phyloP scores from a whole-genome alignment of 2,329 filamentous ascomycete species.

The Paracoccidioides lutzii region DNA sequence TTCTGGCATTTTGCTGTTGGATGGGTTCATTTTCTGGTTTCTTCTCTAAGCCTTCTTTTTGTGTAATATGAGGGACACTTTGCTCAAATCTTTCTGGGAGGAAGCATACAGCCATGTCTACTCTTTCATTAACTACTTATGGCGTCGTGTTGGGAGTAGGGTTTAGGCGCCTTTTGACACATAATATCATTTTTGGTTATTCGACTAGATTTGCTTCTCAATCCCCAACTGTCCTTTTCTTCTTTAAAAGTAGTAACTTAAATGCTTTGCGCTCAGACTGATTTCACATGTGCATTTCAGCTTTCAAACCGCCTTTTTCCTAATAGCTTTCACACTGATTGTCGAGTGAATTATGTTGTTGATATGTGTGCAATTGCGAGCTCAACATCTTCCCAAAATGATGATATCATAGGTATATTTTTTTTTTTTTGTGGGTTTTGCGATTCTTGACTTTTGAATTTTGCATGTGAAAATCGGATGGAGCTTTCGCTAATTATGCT shows the following conservation, averaged over 20 bases:
- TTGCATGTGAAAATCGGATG: neutral
- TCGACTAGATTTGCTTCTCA: no score
- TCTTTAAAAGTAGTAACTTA: no score
- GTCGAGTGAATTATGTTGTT: neutral
- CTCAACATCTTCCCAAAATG: neutral
- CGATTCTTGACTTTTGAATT: neutral
- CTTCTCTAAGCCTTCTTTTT: neutral
- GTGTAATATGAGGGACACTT: neutral
- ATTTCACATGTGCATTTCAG: neutral
- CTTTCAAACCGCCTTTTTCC: neutral
- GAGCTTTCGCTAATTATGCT: no score
- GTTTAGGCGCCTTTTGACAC: no score
- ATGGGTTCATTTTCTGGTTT: neutral
- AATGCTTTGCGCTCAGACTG: no score
- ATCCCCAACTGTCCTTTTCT: no score
- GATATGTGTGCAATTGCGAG: neutral
- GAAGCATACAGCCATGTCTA: neutral
- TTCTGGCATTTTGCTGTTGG: neutral
- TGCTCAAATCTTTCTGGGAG: neutral
- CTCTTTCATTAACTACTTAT: no score
- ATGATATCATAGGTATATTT: neutral
- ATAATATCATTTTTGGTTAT: no score
- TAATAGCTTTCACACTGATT: no score
- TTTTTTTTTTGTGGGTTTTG: neutral
- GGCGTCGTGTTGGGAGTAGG: no score